Evolutionary conservation across 2,329 filamentous ascomycete species (phyloP).

Genomic region (Ophiostoma tasmaniense): DNA sequence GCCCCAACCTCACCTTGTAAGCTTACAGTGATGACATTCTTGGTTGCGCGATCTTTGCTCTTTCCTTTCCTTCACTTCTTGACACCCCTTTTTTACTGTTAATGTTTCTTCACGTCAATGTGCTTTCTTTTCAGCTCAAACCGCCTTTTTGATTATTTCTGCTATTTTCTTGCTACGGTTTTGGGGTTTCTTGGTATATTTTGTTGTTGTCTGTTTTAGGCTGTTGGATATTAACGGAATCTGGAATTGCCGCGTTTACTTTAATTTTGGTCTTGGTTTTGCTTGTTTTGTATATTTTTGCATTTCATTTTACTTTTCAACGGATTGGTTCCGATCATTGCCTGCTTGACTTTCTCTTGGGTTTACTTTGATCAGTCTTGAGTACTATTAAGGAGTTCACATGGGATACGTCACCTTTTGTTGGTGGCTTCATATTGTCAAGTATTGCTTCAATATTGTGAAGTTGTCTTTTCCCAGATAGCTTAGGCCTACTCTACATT

Average conservation of each 20-base stretch:
- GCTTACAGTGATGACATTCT: neutral
- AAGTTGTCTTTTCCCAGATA: neutral
- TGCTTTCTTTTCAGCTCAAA: neutral
- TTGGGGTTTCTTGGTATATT: neutral
- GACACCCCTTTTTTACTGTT: neutral
- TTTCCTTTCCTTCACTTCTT: neutral
- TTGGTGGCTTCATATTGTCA: neutral
- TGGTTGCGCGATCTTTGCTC: neutral
- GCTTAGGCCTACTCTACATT: neutral
- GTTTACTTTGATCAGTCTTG: neutral
- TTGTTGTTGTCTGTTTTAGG: neutral
- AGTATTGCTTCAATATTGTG: neutral
- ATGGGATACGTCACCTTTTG: neutral
- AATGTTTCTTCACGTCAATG: too few relatives aligned
- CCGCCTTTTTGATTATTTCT: conserved; percentile 5
- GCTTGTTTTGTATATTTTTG: neutral
- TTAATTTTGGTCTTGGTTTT: neutral
- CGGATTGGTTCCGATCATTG: neutral
- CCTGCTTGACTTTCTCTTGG: neutral
- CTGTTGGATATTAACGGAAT: neutral
- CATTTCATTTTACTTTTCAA: neutral
- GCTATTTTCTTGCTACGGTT: neutral
- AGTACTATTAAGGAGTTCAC: neutral
- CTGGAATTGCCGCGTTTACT: neutral
- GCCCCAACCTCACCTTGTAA: conserved; percentile 15